Evolutionary conservation across 176 grass and related monocot species (phyloP).

Genomic region (Carex cristatella): DNA sequence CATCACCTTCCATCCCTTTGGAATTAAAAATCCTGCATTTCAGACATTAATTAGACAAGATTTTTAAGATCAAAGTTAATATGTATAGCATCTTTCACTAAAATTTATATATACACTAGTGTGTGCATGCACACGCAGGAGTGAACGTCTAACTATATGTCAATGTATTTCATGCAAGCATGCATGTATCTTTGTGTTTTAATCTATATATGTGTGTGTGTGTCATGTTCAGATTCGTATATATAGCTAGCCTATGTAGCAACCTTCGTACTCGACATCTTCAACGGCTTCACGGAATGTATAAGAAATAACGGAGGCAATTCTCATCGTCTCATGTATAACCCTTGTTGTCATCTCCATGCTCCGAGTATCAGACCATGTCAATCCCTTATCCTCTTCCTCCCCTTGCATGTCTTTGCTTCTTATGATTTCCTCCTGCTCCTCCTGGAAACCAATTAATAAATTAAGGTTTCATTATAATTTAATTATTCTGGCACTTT

Average conservation of each 20-base stretch:
- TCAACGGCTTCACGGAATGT: slow-evolving; percentile 94
- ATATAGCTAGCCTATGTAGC: neutral
- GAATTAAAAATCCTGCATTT: slow-evolving; percentile 84
- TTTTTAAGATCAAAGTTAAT: neutral
- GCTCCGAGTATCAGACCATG: slow-evolving; percentile 68
- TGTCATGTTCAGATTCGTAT: neutral
- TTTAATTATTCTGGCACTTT: neutral
- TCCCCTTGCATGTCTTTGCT: slow-evolving; percentile 31
- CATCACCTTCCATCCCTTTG: slow-evolving; percentile 98
- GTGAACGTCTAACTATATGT: neutral
- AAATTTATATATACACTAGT: neutral
- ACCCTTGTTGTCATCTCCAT: slow-evolving; percentile 78
- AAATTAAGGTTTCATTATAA: neutral
- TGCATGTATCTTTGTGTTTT: neutral
- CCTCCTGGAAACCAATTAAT: slow-evolving; percentile 32
- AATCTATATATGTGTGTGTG: neutral
- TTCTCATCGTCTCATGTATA: slow-evolving; percentile 97
- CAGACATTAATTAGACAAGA: neutral
- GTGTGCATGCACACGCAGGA: neutral
- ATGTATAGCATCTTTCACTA: neutral
- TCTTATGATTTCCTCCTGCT: slow-evolving; percentile 64
- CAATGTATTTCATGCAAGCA: neutral
- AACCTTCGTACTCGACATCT: slow-evolving; percentile 95
- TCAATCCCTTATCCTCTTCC: slow-evolving; percentile 27
- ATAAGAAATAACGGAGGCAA: slow-evolving; percentile 96